Percentiles rank a stretch among this genome's conserved stretches.
These are phyloP conservation scores for Lunasporangiospora selenospora DNA, from an alignment of 192 early-diverging fungal species.

Conservation along the genomic window DNA sequence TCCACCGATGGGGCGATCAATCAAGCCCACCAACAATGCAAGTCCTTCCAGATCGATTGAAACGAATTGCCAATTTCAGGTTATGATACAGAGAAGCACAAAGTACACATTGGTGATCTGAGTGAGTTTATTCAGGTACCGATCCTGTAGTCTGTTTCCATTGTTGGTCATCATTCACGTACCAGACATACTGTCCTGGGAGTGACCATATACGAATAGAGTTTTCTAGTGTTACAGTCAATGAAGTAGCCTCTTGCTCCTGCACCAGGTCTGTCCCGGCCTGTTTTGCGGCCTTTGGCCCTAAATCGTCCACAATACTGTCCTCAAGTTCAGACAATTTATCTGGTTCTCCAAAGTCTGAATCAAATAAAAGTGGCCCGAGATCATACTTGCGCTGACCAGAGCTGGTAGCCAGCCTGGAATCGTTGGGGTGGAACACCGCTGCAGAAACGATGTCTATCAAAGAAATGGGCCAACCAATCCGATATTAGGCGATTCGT, in stretches of 20 bases:
- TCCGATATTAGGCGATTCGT: background rate
- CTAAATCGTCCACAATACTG: background rate
- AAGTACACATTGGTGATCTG: too few relatives aligned
- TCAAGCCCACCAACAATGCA: too few relatives aligned
- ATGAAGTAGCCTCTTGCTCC: background rate
- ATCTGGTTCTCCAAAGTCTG: slow-evolving; percentile 4
- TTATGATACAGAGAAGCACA: too few relatives aligned
- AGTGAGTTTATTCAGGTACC: too few relatives aligned
- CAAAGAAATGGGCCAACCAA: too few relatives aligned
- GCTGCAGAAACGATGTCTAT: slow-evolving; percentile 66
- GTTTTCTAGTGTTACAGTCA: slow-evolving; percentile 38
- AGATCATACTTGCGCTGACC: slow-evolving; percentile 71
- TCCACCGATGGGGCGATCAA: too few relatives aligned
- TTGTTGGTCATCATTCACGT: slow-evolving; percentile 29
- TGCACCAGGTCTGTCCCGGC: slow-evolving; percentile 13
- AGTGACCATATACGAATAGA: slow-evolving; percentile 51
- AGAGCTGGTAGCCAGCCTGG: slow-evolving; percentile 72
- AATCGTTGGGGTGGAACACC: slow-evolving; percentile 68
- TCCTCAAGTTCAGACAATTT: slow-evolving; percentile 4
- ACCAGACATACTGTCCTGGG: slow-evolving; percentile 37
- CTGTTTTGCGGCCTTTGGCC: too few relatives aligned
- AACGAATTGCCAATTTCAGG: too few relatives aligned
- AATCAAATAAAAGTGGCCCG: slow-evolving; percentile 1
- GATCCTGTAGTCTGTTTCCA: too few relatives aligned
- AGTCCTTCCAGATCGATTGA: too few relatives aligned